phyloP scores from a whole-genome alignment of 1,284 basidiomycete species.

The Cutaneotrichosporon daszewskae region DNA sequence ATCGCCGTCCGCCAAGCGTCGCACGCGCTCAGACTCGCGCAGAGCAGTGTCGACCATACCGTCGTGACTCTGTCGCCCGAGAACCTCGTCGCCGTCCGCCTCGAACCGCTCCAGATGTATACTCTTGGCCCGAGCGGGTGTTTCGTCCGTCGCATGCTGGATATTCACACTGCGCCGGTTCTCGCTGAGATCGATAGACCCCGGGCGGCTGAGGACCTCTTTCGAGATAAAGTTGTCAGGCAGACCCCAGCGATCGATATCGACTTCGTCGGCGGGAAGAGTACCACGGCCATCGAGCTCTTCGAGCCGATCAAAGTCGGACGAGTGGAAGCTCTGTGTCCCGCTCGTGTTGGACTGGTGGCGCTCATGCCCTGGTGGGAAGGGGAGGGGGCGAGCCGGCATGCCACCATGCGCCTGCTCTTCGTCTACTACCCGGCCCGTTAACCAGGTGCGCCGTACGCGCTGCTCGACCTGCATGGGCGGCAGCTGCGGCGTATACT shows the following conservation, averaged over 20 bases:
- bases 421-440: no score
- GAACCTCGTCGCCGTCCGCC: conserved; percentile 7
- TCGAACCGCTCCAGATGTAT: conserved; percentile 18
- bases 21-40: conserved; percentile 4
- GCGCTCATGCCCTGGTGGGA: conserved; percentile 1
- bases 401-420: no score
- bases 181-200: no score
- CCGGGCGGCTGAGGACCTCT: no score
- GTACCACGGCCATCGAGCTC: no score
- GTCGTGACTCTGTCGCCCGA: conserved; percentile 1
- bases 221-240: conserved; percentile 1
- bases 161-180: no score
- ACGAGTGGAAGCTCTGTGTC: no score
- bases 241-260: conserved; percentile 1
- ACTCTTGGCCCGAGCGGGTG: no score
- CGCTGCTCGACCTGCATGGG: neutral
- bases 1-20: neutral
- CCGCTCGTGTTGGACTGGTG: no score
- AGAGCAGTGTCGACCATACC: conserved; percentile 4
- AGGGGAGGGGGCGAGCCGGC: neutral
- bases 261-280: no score
- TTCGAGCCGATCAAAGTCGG: no score
- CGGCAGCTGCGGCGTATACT: neutral
- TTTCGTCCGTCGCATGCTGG: no score
- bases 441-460: neutral